Percentiles rank a stretch among this genome's conserved stretches.
These are phyloP conservation scores for Exophiala alcalophila DNA, from an alignment of 2,329 filamentous ascomycete species.

Conservation along the genomic window DNA sequence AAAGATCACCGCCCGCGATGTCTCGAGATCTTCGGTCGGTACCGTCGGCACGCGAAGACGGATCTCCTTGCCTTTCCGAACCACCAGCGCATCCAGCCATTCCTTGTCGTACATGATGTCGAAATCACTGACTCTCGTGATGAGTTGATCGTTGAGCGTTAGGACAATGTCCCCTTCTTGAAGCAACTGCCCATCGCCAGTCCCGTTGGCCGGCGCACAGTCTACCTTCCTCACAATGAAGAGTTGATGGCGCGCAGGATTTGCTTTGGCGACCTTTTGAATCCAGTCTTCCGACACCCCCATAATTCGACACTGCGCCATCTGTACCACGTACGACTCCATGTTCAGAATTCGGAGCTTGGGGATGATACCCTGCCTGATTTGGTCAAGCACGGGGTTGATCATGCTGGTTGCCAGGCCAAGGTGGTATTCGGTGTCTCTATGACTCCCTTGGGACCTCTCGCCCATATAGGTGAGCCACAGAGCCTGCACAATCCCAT, in stretches of 20 bases:
- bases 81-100: conserved; percentile 75
- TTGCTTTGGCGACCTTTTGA: conserved; percentile 78
- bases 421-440: conserved; percentile 95
- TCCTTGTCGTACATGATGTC: conserved; percentile 96
- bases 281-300: conserved; percentile 97
- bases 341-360: conserved; percentile 87
- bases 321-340: conserved; percentile 91
- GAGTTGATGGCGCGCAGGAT: conserved; percentile 88
- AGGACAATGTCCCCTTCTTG: conserved; percentile 90
- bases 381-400: conserved; percentile 81
- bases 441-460: conserved; percentile 70
- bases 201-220: conserved; percentile 50
- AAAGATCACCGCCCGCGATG: conserved; percentile 86
- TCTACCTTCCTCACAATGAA: conserved; percentile 97
- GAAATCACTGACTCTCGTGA: conserved; percentile 87
- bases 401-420: conserved; percentile 85
- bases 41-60: conserved; percentile 77
- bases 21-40: conserved; percentile 85
- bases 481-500: conserved; percentile 88
- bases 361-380: conserved; percentile 75
- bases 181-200: conserved; percentile 54
- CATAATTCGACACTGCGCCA: conserved; percentile 96
- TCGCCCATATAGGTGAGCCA: conserved; percentile 98
- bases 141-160: conserved; percentile 84
- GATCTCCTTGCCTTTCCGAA: conserved; percentile 80